Conservation (phyloP, 2,329 filamentous ascomycete genomes). For the Botryotinia globosa region DNA sequence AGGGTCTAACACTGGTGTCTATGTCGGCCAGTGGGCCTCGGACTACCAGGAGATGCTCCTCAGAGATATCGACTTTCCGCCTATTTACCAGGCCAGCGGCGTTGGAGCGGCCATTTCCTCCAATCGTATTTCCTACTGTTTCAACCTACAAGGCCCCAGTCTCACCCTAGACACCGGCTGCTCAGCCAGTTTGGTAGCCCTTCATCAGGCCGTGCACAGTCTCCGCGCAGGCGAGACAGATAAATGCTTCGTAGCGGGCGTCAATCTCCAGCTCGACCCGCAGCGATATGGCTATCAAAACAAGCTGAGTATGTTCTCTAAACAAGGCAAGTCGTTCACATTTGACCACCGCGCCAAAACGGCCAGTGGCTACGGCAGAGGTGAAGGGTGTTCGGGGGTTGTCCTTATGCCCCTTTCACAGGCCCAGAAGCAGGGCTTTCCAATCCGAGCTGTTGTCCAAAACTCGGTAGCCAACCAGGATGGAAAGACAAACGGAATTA, state of each 20-base stretch:
- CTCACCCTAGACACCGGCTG: conserved; percentile 48
- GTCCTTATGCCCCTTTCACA: conserved; percentile 57
- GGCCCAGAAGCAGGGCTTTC: conserved; percentile 57
- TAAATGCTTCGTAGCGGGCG: neutral
- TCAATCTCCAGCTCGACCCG: conserved; percentile 14
- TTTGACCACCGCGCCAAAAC: conserved; percentile 23
- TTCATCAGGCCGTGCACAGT: conserved; percentile 41
- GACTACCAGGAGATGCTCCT: neutral
- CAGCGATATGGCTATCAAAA: conserved; percentile 24
- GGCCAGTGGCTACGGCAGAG: conserved; percentile 62
- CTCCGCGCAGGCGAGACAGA: conserved; percentile 22
- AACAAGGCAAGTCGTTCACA: conserved; percentile 53
- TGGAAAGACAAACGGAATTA: neutral
- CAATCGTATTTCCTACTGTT: conserved; percentile 45
- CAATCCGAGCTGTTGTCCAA: conserved; percentile 55
- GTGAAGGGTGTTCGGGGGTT: conserved; percentile 58
- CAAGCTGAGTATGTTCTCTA: conserved; percentile 10
- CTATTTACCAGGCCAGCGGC: conserved; percentile 39
- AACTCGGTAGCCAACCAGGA: conserved; percentile 47
- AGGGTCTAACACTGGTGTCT: conserved; percentile 25
- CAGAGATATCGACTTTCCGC: neutral
- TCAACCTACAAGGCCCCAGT: conserved; percentile 40
- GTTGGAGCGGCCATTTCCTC: conserved; percentile 38
- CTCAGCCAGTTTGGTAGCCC: conserved; percentile 51
- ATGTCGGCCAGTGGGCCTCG: conserved; percentile 17